Evolutionary conservation across 441 rosid species (phyloP).

Genomic region (Erodium moschatum): DNA sequence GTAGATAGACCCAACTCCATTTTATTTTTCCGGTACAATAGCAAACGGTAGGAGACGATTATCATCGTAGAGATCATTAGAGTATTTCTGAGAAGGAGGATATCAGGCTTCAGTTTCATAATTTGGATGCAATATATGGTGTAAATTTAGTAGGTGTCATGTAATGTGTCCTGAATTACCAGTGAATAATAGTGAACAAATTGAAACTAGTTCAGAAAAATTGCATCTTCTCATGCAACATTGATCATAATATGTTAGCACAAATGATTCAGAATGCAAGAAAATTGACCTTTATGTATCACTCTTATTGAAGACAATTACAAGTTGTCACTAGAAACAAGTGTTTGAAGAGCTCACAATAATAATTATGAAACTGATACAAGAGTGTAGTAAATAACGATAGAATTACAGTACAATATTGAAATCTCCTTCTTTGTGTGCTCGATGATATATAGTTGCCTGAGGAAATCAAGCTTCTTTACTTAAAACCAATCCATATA

Average conservation of each 20-base stretch:
- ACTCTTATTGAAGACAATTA: too few relatives aligned
- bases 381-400: too few relatives aligned
- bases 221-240: background rate
- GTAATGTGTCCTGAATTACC: background rate
- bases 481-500: too few relatives aligned
- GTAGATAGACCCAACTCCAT: background rate
- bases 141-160: background rate
- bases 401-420: too few relatives aligned
- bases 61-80: background rate
- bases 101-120: background rate
- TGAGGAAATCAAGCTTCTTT: too few relatives aligned
- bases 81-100: background rate
- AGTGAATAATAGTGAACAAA: background rate
- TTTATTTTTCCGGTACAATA: background rate
- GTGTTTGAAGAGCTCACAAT: too few relatives aligned
- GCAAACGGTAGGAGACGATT: background rate
- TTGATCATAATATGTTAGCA: background rate
- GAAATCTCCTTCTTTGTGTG: too few relatives aligned
- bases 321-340: too few relatives aligned
- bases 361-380: too few relatives aligned
- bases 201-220: background rate
- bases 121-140: background rate
- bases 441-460: too few relatives aligned
- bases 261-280: too few relatives aligned
- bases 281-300: too few relatives aligned